Evolutionary conservation across 305 asterid genomes (phyloP).

Genomic region (Fraxinus platypoda): DNA sequence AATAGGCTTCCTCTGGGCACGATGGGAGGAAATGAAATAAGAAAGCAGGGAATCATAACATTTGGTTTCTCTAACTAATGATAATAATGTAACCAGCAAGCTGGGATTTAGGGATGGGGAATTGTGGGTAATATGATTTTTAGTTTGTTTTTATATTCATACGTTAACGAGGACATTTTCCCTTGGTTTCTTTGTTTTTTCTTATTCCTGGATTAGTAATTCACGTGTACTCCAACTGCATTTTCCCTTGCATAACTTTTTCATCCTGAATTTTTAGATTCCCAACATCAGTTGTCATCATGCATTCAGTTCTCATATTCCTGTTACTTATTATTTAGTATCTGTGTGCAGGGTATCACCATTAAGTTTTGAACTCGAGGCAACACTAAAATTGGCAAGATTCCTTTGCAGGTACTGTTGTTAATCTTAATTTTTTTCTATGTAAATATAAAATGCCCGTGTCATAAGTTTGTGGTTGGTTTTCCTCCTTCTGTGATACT

Average conservation of each 20-base stretch:
- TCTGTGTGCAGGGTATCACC: slow-evolving; percentile 85
- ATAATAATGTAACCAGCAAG: neutral
- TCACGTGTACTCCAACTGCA: neutral
- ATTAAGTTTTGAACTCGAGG: slow-evolving; percentile 96
- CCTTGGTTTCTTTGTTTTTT: neutral
- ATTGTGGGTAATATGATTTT: neutral
- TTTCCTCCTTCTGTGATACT: neutral
- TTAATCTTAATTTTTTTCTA: slow-evolving; percentile 18
- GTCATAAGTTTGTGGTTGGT: neutral
- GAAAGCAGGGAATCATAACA: neutral
- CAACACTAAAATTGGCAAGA: slow-evolving; percentile 92
- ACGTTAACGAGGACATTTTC: neutral
- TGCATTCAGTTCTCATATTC: neutral
- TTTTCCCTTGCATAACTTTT: neutral
- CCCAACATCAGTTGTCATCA: neutral
- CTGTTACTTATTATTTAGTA: slow-evolving; percentile 22
- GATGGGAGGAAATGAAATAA: neutral
- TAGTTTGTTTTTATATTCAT: neutral
- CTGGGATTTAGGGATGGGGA: neutral
- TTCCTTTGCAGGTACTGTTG: slow-evolving; percentile 84
- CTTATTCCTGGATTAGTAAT: neutral
- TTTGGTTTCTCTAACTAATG: neutral
- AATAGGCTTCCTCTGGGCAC: neutral
- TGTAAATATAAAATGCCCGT: slow-evolving; percentile 2
- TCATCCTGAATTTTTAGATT: neutral